A percentile compares a stretch with the other conserved stretches of the same genome.
phyloP scores from a whole-genome alignment of 2,329 filamentous ascomycete genomes.

The Chalaropsis thielavioides region DNA sequence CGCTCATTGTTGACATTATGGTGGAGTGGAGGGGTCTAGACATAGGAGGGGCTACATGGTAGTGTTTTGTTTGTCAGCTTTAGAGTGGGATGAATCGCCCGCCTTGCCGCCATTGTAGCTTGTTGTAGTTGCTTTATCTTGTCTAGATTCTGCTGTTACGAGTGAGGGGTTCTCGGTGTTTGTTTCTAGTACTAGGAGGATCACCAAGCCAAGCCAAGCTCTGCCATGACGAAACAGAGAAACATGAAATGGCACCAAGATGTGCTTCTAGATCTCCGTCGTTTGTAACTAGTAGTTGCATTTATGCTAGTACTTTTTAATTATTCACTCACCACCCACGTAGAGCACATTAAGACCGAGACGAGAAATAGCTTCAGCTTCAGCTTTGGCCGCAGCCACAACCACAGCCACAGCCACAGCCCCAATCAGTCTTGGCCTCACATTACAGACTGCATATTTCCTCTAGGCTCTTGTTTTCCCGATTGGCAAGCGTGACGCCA shows the following conservation, averaged over 20 bases:
- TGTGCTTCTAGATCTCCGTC: background rate
- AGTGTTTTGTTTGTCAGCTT: background rate
- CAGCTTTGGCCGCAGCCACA: background rate
- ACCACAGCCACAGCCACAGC: background rate
- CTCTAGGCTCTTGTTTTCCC: background rate
- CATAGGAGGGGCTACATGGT: background rate
- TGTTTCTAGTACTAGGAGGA: background rate
- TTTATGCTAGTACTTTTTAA: background rate
- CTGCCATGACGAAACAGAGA: background rate
- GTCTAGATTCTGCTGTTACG: background rate
- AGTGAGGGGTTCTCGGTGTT: background rate
- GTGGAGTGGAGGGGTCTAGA: background rate
- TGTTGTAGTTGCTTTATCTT: background rate
- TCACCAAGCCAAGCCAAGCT: background rate
- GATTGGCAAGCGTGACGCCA: background rate
- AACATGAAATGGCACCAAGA: background rate
- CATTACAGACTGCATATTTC: background rate
- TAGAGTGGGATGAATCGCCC: background rate
- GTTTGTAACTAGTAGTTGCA: background rate
- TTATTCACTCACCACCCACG: background rate
- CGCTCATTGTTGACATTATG: background rate
- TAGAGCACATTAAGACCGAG: background rate
- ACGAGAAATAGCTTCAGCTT: background rate
- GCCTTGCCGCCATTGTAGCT: background rate
- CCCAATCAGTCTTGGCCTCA: background rate